A percentile compares a stretch with the other conserved stretches of the same genome.
Evolutionary conservation across 345 rosid genomes (phyloP).

Genomic region (Aethionema arabicum): DNA sequence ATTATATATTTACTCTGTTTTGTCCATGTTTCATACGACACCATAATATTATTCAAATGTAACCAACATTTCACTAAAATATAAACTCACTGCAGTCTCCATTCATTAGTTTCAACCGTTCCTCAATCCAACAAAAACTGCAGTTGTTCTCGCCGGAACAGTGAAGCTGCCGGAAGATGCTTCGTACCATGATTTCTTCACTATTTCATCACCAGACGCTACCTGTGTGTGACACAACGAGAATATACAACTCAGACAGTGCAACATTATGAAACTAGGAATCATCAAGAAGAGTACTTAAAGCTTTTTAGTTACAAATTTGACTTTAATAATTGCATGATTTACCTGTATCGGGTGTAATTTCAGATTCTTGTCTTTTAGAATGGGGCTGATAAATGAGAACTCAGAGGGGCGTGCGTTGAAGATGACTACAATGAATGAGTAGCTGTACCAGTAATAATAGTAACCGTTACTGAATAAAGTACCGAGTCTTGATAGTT

Average conservation of each 20-base stretch:
- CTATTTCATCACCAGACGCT: slow-evolving; percentile 56
- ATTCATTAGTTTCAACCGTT: slow-evolving; percentile 27
- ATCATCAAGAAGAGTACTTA: slow-evolving; percentile 4
- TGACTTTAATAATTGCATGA: neutral
- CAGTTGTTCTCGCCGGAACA: slow-evolving; percentile 61
- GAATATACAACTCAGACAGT: too few species aligned
- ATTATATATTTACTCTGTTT: neutral
- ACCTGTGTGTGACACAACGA: slow-evolving; percentile 38
- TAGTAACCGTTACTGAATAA: slow-evolving; percentile 2
- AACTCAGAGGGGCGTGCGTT: slow-evolving; percentile 62
- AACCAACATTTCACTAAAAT: slow-evolving; percentile 11
- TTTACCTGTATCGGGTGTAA: slow-evolving; percentile 82
- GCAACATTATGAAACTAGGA: neutral
- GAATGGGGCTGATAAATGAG: slow-evolving; percentile 46
- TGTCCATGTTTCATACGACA: neutral
- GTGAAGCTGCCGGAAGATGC: slow-evolving; percentile 54
- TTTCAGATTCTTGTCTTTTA: slow-evolving; percentile 51
- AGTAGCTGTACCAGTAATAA: slow-evolving; percentile 48
- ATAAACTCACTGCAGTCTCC: slow-evolving; percentile 13
- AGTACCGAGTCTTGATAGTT: slow-evolving; percentile 8
- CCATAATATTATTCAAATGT: too few species aligned
- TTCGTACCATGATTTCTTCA: slow-evolving; percentile 61
- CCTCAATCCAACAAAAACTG: slow-evolving; percentile 71
- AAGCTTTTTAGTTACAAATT: neutral
- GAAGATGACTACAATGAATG: slow-evolving; percentile 64